Conservation (phyloP, 2,329 filamentous ascomycete species). For the Beauveria rudraprayagi region DNA sequence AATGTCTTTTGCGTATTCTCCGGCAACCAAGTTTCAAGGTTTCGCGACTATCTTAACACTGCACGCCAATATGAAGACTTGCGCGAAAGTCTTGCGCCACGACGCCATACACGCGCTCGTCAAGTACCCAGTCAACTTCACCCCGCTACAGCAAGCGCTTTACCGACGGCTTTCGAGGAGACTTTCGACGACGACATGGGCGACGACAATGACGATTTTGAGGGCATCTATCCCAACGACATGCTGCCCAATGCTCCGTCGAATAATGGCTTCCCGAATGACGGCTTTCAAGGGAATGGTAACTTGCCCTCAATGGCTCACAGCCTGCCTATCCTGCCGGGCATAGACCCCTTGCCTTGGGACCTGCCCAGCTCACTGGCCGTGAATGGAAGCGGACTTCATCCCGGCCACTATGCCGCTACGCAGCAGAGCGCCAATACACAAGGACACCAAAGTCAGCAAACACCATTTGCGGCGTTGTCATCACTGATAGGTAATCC, state of each 20-base stretch:
- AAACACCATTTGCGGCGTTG: slow-evolving; percentile 15
- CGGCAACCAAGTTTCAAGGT: slow-evolving; percentile 67
- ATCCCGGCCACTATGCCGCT: background rate
- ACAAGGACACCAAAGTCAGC: slow-evolving; percentile 14
- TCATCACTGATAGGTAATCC: slow-evolving; percentile 24
- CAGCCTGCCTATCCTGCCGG: slow-evolving; percentile 1
- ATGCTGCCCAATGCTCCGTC: slow-evolving; percentile 26
- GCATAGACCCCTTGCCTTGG: background rate
- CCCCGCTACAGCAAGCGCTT: slow-evolving; percentile 14
- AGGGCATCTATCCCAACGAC: slow-evolving; percentile 31
- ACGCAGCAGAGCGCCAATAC: background rate
- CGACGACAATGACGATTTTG: slow-evolving; percentile 38
- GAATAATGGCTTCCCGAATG: background rate
- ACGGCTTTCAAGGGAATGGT: background rate
- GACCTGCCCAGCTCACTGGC: background rate
- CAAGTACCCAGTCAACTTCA: background rate
- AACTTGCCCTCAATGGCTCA: slow-evolving; percentile 7
- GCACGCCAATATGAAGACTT: slow-evolving; percentile 38
- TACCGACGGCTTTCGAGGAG: slow-evolving; percentile 22
- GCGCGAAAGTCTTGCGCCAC: slow-evolving; percentile 24
- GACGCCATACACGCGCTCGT: slow-evolving; percentile 12
- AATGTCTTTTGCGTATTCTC: slow-evolving; percentile 98
- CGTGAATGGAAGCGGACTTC: background rate
- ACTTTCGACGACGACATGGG: slow-evolving; percentile 35
- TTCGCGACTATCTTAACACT: slow-evolving; percentile 70